Conservation (phyloP, 2,329 filamentous ascomycete species). For the Monosporascus ibericus region DNA sequence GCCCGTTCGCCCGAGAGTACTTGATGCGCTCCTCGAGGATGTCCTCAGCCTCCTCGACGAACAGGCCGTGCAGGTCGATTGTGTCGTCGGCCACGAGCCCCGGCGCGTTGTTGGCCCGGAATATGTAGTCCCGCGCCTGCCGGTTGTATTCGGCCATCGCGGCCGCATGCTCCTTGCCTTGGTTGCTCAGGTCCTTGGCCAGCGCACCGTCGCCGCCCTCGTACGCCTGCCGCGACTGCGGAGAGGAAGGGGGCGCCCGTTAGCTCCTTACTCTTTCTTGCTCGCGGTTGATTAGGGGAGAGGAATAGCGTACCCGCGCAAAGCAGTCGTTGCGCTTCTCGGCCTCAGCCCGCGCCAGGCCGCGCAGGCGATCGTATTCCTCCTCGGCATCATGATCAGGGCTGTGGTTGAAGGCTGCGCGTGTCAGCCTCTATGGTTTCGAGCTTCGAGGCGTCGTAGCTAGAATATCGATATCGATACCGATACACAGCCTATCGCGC, state of each 20-base stretch:
- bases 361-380: constrained; percentile 88
- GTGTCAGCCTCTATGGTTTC: no score
- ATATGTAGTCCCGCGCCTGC: constrained; percentile 89
- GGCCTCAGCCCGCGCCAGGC: constrained; percentile 75
- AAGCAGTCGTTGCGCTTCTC: constrained; percentile 73
- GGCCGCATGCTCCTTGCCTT: constrained; percentile 73
- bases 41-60: constrained; percentile 88
- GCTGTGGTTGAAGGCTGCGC: constrained; percentile 67
- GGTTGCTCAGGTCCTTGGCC: constrained; percentile 79
- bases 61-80: constrained; percentile 92
- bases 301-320: constrained; percentile 48
- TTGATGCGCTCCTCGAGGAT: constrained; percentile 82
- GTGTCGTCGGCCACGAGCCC: constrained; percentile 72
- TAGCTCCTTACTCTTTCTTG: background rate
- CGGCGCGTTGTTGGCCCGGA: constrained; percentile 84
- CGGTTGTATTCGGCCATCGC: constrained; percentile 85
- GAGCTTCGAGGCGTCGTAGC: constrained; percentile 1
- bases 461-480: background rate
- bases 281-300: background rate
- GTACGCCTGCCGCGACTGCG: constrained; percentile 72
- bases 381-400: constrained; percentile 63
- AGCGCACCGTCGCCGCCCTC: constrained; percentile 70
- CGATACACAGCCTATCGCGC: no score
- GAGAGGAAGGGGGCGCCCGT: background rate
- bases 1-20: constrained; percentile 65